Conservation (phyloP, 2,329 filamentous ascomycete species). For the Claviceps sp. region DNA sequence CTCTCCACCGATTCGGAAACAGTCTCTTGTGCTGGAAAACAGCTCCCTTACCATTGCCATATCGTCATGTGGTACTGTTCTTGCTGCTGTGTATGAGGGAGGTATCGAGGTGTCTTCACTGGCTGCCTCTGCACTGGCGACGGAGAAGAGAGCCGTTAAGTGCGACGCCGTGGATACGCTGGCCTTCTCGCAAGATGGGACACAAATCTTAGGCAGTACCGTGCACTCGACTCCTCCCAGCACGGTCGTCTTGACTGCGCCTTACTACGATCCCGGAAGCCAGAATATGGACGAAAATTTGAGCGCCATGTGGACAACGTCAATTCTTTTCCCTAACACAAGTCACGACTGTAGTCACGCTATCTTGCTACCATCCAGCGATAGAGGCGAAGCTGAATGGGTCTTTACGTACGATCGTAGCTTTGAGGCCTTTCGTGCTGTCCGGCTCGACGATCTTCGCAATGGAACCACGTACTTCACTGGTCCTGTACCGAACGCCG, state of each 20-base stretch:
- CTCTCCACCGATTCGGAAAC: conserved; percentile 54
- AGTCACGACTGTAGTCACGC: conserved; percentile 68
- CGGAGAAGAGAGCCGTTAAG: conserved; percentile 62
- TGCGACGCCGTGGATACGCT: conserved; percentile 64
- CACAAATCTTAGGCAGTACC: conserved; percentile 66
- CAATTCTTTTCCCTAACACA: conserved; percentile 73
- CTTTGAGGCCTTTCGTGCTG: conserved; percentile 65
- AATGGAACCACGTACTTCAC: conserved; percentile 72
- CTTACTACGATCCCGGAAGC: conserved; percentile 63
- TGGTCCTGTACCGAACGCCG: conserved; percentile 44
- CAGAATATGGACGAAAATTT: conserved; percentile 54
- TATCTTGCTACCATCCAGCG: conserved; percentile 50
- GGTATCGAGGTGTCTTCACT: conserved; percentile 81
- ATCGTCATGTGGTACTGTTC: conserved; percentile 66
- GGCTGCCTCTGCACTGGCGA: conserved; percentile 46
- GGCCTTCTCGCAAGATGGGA: conserved; percentile 64
- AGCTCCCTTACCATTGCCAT: conserved; percentile 65
- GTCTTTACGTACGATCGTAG: conserved; percentile 65
- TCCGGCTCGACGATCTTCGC: conserved; percentile 59
- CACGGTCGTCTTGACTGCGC: conserved; percentile 65
- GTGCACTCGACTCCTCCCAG: conserved; percentile 49
- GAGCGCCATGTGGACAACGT: conserved; percentile 71
- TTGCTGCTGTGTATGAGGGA: conserved; percentile 75
- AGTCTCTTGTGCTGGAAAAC: conserved; percentile 66
- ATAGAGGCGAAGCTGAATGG: conserved; percentile 56